Evolutionary conservation across 2,329 filamentous ascomycete species (phyloP).

Genomic region (Thyridium curvatum): DNA sequence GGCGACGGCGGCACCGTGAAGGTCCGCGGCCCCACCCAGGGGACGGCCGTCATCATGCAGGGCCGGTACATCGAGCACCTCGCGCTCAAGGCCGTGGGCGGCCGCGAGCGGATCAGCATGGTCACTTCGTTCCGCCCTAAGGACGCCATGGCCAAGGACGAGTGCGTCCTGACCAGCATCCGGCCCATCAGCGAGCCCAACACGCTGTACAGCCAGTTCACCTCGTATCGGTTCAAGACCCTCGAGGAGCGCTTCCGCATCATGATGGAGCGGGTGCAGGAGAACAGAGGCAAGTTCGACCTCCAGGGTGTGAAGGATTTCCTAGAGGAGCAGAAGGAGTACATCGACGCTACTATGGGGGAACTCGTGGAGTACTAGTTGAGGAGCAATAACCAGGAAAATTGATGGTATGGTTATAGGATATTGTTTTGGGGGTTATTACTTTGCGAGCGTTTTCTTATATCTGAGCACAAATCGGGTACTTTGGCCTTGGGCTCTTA

Average conservation of each 20-base stretch:
- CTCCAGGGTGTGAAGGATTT: too few relatives aligned
- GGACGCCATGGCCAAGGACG: constrained; percentile 46
- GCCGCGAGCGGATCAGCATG: constrained; percentile 57
- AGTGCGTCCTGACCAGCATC: constrained; percentile 54
- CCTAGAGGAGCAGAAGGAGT: too few relatives aligned
- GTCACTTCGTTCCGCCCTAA: constrained; percentile 61
- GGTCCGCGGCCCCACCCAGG: constrained; percentile 51
- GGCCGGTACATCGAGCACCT: constrained; percentile 62
- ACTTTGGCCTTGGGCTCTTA: too few relatives aligned
- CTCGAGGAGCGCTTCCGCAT: constrained; percentile 49
- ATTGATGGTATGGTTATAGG: too few relatives aligned
- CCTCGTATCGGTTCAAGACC: constrained; percentile 58
- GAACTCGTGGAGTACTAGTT: too few relatives aligned
- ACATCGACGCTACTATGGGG: too few relatives aligned
- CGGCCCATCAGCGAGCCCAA: constrained; percentile 50
- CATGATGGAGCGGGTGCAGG: constrained; percentile 26
- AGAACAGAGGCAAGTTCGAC: constrained; percentile 2
- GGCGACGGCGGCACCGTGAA: constrained; percentile 47
- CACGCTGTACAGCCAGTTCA: constrained; percentile 55
- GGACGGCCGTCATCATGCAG: constrained; percentile 57
- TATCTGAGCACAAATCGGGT: too few relatives aligned
- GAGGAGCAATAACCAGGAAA: too few relatives aligned
- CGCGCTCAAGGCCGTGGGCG: constrained; percentile 51
- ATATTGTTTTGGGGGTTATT: too few relatives aligned
- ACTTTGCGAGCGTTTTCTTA: too few relatives aligned